Evolutionary conservation across 257 asterid species (phyloP), one percentile per base, ranked within the genome.

Genomic region (Solanum sitiens): DNA sequence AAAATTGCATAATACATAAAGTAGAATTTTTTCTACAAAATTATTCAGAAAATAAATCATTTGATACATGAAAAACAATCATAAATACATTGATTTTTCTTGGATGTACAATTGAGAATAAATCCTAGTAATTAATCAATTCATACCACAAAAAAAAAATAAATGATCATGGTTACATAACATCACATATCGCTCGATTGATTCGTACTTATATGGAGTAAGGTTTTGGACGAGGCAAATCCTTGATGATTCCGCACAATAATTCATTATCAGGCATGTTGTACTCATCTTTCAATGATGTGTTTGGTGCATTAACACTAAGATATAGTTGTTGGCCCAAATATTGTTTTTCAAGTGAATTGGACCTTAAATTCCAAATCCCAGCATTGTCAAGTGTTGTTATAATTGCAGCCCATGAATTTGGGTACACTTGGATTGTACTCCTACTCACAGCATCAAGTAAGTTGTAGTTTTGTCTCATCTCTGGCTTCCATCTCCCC

Each of bases 381-480:
- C 86, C 86, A 33, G 86, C 86, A 67, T 84, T 84, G 50, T 83
- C 86, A 23, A 83, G 3, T 5, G 86, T 83, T 14, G 59, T 61
- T 35, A 83, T 23, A 11, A 83, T 30, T 16, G 86, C 86, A 25
- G 86, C 86, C 86, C 86, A 83, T 20, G 56, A 61, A 11, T 59
- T 59, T 5, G 86, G 86, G 76, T 83, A 83, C 4, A 83, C 86
- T 59, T 84, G 86, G 86, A 84, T 84, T 63, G 71, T 84, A 23
- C 5, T 37, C 13, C 76, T 35, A 27, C 75, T 61, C 15, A 84
- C 86, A 8, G 86, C 86, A 40, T 83, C 86, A 20, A 83, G 53
- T 65, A 83, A 59, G 76, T 84, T 84, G 86, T 84, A 84, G 74
- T 61, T 84, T 27, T 84, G 71, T 12, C 86, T 84, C 56, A 25